Conservation (phyloP, 805 yeast species). For the Metschnikowia lunata region DNA sequence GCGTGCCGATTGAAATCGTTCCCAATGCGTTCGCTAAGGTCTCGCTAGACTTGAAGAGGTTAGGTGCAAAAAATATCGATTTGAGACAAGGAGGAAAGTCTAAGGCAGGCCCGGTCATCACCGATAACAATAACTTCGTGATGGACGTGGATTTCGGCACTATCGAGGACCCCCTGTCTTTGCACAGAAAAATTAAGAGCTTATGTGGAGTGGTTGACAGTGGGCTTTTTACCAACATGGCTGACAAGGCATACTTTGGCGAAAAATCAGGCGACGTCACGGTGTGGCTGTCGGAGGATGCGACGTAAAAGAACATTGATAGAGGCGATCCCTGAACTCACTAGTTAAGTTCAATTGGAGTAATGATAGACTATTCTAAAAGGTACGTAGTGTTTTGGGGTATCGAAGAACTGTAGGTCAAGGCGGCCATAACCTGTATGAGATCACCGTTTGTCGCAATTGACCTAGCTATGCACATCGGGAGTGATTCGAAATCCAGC, state of each 20-base stretch:
- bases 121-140: conserved; percentile 91
- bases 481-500: conserved; percentile 74
- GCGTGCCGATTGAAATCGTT: conserved; percentile 93
- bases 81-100: conserved; percentile 85
- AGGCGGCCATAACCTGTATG: too few species aligned
- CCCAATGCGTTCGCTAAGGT: conserved; percentile 85
- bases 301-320: too few species aligned
- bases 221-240: conserved; percentile 76
- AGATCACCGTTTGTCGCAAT: too few species aligned
- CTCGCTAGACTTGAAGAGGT: conserved; percentile 48
- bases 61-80: conserved; percentile 62
- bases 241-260: conserved; percentile 84
- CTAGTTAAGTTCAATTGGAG: neutral
- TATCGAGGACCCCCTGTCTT: conserved; percentile 45
- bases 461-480: conserved; percentile 12
- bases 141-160: conserved; percentile 91
- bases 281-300: conserved; percentile 7
- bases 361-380: neutral
- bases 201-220: conserved; percentile 95
- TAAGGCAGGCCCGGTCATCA: conserved; percentile 95
- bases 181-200: conserved; percentile 64
- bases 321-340: neutral
- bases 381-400: too few species aligned
- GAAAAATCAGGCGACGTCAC: conserved; percentile 62
- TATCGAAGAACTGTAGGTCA: too few species aligned